Evolutionary conservation across 176 grass and related monocot species (phyloP).

Genomic region (Musa troglodytarum): DNA sequence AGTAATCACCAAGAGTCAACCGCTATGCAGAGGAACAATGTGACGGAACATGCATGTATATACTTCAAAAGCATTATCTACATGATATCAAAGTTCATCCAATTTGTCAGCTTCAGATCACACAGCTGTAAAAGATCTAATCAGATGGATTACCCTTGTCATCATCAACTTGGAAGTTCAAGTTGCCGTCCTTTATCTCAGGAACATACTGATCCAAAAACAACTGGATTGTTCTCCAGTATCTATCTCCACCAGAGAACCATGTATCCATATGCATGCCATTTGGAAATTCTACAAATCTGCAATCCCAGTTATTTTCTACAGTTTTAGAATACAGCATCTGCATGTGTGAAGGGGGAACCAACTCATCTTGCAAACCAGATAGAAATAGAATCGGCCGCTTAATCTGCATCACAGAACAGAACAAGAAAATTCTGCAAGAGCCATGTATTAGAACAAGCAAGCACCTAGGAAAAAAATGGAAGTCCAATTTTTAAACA

Average conservation of each 20-base stretch:
- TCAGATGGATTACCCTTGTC: slow-evolving; percentile 37
- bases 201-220: slow-evolving; percentile 59
- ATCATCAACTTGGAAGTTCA: slow-evolving; percentile 33
- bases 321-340: slow-evolving; percentile 60
- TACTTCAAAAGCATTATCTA: background rate
- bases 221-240: slow-evolving; percentile 87
- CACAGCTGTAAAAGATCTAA: background rate
- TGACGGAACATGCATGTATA: no score
- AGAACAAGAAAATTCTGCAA: background rate
- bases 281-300: slow-evolving; percentile 92
- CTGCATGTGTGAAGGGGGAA: slow-evolving; percentile 81
- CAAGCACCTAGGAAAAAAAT: background rate
- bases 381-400: slow-evolving; percentile 91
- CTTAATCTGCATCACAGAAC: slow-evolving; percentile 47
- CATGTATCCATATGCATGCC: slow-evolving; percentile 99
- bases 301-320: slow-evolving; percentile 48
- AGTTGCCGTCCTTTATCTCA: slow-evolving; percentile 30
- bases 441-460: background rate
- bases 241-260: slow-evolving; percentile 77
- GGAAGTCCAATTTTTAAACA: background rate
- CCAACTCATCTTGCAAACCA: slow-evolving; percentile 92
- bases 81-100: background rate
- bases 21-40: background rate
- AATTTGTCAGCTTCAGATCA: background rate
- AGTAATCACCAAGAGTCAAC: background rate